These are phyloP conservation scores for Suhomyces pyralidae DNA, from an alignment of 805 yeast species.

Conservation along the genomic window DNA sequence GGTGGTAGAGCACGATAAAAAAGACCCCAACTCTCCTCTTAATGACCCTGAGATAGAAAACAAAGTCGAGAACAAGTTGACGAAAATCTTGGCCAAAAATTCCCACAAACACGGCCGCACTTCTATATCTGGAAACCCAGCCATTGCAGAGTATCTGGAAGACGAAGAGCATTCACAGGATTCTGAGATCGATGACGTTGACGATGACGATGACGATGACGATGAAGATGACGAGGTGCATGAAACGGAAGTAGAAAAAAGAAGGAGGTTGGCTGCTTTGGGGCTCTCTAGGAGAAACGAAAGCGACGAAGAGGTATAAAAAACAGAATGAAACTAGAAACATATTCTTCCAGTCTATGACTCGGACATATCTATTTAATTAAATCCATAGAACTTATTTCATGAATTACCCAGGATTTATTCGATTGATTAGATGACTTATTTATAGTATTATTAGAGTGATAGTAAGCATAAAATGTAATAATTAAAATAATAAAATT, in stretches of 20 bases:
- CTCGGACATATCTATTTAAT: no score
- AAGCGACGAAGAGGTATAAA: slow-evolving; percentile 49
- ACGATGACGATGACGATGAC: slow-evolving; percentile 19
- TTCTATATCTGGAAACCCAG: background rate
- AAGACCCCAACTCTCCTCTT: slow-evolving; percentile 10
- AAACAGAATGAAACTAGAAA: no score
- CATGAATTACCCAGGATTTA: no score
- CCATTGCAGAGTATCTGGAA: slow-evolving; percentile 3
- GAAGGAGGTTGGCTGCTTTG: slow-evolving; percentile 58
- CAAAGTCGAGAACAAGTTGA: slow-evolving; percentile 17
- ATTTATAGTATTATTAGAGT: no score
- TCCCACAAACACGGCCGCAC: background rate
- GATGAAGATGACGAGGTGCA: slow-evolving; percentile 21
- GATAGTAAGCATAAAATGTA: no score
- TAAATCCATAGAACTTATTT: no score
- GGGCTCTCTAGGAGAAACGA: slow-evolving; percentile 44
- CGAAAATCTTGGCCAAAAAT: slow-evolving; percentile 11
- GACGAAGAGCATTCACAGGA: slow-evolving; percentile 8
- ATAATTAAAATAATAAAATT: no score
- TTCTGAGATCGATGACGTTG: slow-evolving; percentile 12
- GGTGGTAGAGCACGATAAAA: slow-evolving; percentile 10
- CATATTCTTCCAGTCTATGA: no score
- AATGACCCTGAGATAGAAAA: slow-evolving; percentile 12
- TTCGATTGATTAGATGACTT: no score
- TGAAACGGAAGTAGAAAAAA: slow-evolving; percentile 67